Conservation (phyloP, 108 stramenopile genomes). For the Discostella stelligeroides region DNA sequence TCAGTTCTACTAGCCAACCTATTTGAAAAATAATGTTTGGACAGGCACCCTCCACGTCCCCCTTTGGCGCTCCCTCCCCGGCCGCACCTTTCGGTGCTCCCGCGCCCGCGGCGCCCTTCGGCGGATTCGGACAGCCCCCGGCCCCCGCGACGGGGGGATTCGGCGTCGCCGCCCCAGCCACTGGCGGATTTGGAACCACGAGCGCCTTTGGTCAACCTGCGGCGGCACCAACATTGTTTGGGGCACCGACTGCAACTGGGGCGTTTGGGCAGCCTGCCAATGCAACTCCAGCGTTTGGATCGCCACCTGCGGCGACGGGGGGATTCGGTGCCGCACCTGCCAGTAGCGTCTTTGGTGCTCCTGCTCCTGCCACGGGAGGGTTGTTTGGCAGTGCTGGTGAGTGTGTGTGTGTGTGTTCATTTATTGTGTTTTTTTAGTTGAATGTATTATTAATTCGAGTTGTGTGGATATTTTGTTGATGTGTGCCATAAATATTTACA, state of each 20-base stretch:
- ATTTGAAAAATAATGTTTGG: conserved; percentile 18
- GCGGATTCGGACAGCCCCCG: conserved; percentile 15
- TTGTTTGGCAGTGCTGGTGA: conserved; percentile 4
- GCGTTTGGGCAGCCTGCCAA: conserved; percentile 51
- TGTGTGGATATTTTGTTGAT: neutral
- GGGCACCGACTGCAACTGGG: conserved; percentile 17
- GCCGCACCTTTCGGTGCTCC: conserved; percentile 47
- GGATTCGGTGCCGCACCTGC: conserved; percentile 39
- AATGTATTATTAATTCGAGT: neutral
- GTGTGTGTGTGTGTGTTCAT: neutral
- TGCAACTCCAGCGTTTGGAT: conserved; percentile 43
- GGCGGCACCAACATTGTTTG: conserved; percentile 12
- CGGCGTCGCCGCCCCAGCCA: conserved; percentile 5
- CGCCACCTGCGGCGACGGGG: conserved; percentile 2
- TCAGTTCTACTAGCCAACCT: no score
- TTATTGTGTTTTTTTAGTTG: no score
- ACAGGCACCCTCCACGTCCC: conserved; percentile 28
- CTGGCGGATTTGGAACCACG: neutral
- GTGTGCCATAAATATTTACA: conserved; percentile 45
- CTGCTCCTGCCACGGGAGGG: conserved; percentile 47
- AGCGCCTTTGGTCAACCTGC: conserved; percentile 21
- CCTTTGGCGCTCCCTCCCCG: conserved; percentile 47
- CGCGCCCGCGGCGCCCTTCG: conserved; percentile 36
- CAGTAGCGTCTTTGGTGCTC: conserved; percentile 54
- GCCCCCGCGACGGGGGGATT: neutral